Evolutionary conservation across 495 filamentous ascomycete species (phyloP).

Genomic region (Talaromyces wortmannii): DNA sequence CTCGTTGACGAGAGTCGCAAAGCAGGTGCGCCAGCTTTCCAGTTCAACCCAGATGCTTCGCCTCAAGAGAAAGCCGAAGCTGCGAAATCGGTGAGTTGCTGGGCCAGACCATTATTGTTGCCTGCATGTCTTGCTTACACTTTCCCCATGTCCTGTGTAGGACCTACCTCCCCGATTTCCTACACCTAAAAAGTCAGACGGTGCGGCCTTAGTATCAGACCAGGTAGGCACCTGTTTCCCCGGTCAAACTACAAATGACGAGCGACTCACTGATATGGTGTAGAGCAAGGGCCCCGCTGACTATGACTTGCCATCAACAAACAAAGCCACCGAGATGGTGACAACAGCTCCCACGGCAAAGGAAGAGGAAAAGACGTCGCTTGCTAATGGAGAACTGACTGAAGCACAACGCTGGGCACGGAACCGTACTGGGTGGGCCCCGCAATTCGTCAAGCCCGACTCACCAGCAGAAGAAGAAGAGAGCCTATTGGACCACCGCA

Average conservation of each 20-base stretch:
- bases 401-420: conserved; percentile 63
- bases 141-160: conserved; percentile 22
- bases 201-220: conserved; percentile 66
- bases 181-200: conserved; percentile 56
- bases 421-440: conserved; percentile 78
- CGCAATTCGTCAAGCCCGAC: conserved; percentile 62
- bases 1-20: conserved; percentile 69
- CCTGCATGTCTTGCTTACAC: no score
- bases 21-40: conserved; percentile 69
- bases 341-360: conserved; percentile 28
- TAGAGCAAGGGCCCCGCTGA: conserved; percentile 53
- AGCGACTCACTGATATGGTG: neutral
- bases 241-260: no score
- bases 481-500: conserved; percentile 78
- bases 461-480: conserved; percentile 43
- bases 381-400: conserved; percentile 36
- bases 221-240: conserved; percentile 33
- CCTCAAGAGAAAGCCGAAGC: conserved; percentile 79
- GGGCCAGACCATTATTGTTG: neutral
- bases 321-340: conserved; percentile 56
- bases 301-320: conserved; percentile 73
- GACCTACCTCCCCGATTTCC: conserved; percentile 56
- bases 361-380: conserved; percentile 36
- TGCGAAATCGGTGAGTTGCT: conserved; percentile 61
- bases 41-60: conserved; percentile 81